Conservation (phyloP, 371 early-diverging fungal species). For the Mucor ambiguus region DNA sequence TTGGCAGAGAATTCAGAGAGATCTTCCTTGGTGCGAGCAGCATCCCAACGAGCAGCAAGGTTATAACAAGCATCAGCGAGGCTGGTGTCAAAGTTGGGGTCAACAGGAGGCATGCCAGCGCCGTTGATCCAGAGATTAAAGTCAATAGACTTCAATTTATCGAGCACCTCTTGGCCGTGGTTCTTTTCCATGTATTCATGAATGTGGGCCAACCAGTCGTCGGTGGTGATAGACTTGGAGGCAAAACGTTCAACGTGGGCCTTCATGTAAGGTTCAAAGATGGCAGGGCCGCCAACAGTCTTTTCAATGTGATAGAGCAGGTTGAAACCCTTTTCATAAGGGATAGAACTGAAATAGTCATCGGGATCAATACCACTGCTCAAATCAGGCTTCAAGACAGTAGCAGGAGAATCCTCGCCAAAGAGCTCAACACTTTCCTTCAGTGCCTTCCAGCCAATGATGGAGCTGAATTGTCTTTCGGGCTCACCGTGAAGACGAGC, state of each 20-base stretch:
- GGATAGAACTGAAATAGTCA: constrained; percentile 90
- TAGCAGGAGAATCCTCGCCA: constrained; percentile 75
- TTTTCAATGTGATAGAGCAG: constrained; percentile 91
- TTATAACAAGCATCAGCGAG: constrained; percentile 83
- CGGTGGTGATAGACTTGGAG: constrained; percentile 85
- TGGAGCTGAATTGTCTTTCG: constrained; percentile 84
- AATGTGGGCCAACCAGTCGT: constrained; percentile 85
- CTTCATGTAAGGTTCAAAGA: constrained; percentile 87
- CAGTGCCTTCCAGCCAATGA: constrained; percentile 79
- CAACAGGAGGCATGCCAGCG: constrained; percentile 89
- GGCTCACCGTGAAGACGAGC: constrained; percentile 82
- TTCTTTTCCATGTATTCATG: constrained; percentile 69
- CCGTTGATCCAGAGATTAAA: constrained; percentile 90
- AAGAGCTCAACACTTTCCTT: constrained; percentile 79
- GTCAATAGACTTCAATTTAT: constrained; percentile 74
- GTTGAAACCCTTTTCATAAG: constrained; percentile 97
- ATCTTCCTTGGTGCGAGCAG: constrained; percentile 52
- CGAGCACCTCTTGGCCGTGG: constrained; percentile 67
- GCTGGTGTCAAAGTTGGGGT: constrained; percentile 83
- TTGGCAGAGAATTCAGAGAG: constrained; percentile 57
- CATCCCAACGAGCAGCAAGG: constrained; percentile 80
- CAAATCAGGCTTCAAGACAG: constrained; percentile 79
- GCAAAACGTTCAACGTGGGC: constrained; percentile 85
- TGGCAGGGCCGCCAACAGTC: constrained; percentile 78
- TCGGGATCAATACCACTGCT: constrained; percentile 87